Base-by-base conservation (phyloP, 345 rosid genomes). In the Gossypioides kirkii region DNA sequence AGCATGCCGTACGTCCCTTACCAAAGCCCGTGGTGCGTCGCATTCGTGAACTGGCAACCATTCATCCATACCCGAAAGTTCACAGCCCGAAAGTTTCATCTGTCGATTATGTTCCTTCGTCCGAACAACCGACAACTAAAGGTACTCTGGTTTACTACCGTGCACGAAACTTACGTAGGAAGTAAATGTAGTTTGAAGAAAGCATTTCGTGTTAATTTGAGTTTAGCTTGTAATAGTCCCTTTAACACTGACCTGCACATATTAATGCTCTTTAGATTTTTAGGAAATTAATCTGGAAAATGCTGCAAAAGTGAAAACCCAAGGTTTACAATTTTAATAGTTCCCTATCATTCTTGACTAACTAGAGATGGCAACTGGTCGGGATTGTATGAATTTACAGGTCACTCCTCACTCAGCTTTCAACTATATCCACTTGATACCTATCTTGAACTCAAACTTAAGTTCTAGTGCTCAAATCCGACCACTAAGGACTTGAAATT, bases 1-100 rank as follows among this genome's bases (percentile, higher is more conserved):
- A 82, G 86, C 78, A 84, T 63, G 77, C 55, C 11, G 49, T 71
- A 70, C 84, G 87, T 0, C 74, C 77, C 58, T 76, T 94, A 26
- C 96, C 98, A 6, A 83, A 83, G 78, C 73, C 85, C 59, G 78
- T 92, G 63, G 62, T 90, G 16, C 74, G 77, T 71, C 90, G 83
- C 8, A 81, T 92, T 73, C 69, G 74, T 43, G 97, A 94, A 81
- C 91, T 92, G 63, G 95, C 94, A 2, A 65, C 83, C 1, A 66
- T 86, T 59, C 93, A 92, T 81, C 94, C 94, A 36, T 89, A 88
- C 82, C 89, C 94, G 18, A 84, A 86, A 79, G 81, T 63, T 23
- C 71, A 66, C 64, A 26, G n/a, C 63, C 76, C 80, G 41, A 83
- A 76, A 72, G 74, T 23, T 1, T 38, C 71, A 43, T 4, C 74